Conservation (phyloP, 164 flowering plant species). For the Vitis vinifera region DNA sequence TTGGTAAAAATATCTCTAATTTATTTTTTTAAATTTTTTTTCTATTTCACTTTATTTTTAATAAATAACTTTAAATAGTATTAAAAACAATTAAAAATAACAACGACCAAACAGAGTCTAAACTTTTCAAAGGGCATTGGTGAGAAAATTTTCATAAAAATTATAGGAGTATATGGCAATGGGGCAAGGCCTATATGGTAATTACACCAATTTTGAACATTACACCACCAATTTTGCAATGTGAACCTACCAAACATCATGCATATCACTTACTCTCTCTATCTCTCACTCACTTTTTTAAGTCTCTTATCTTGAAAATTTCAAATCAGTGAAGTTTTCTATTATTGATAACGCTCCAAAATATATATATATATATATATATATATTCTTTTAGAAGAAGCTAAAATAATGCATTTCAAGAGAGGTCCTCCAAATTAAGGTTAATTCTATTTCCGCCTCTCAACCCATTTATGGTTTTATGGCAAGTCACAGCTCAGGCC, state of each 20-base stretch:
- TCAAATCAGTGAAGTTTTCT: too few species aligned
- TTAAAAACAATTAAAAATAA: too few species aligned
- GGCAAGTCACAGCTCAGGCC: not conserved
- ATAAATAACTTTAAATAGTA: too few species aligned
- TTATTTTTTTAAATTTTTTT: too few species aligned
- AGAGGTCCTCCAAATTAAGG: not conserved
- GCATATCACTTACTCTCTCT: not conserved
- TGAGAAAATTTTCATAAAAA: too few species aligned
- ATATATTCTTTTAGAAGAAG: too few species aligned
- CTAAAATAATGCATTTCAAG: not conserved
- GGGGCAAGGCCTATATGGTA: not conserved
- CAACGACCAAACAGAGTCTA: too few species aligned
- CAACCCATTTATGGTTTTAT: too few species aligned
- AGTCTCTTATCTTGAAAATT: not conserved
- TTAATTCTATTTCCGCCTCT: not conserved
- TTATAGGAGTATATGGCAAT: not conserved
- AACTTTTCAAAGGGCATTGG: too few species aligned
- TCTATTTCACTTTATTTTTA: too few species aligned
- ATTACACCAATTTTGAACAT: not conserved
- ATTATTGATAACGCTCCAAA: not conserved
- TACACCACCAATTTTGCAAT: not conserved
- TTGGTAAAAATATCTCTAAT: too few species aligned
- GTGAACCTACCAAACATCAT: conserved; percentile 3
- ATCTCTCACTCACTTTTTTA: not conserved
- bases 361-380: not conserved